Conservation (phyloP, 1,284 basidiomycete genomes). For the Vanrija pseudolonga region DNA sequence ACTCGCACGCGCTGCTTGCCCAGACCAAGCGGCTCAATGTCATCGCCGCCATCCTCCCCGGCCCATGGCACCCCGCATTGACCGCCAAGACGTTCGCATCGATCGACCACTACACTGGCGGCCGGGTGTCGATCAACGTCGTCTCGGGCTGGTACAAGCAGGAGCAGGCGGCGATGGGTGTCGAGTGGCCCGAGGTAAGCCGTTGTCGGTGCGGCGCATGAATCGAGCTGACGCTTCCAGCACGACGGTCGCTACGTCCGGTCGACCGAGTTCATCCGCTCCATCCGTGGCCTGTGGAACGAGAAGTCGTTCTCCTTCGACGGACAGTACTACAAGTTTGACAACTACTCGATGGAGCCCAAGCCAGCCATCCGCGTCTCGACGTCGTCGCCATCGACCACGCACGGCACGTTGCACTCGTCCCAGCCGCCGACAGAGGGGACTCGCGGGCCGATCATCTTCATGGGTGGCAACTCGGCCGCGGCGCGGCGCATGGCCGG, state of each 20-base stretch:
- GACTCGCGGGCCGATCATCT: slow-evolving; percentile 4
- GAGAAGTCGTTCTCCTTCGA: slow-evolving; percentile 5
- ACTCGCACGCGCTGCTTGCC: slow-evolving; percentile 13
- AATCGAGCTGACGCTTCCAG: background rate
- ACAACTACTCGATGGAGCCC: slow-evolving; percentile 7
- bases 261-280: slow-evolving; percentile 14
- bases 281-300: slow-evolving; percentile 11
- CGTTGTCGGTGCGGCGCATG: background rate
- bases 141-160: slow-evolving; percentile 16
- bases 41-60: slow-evolving; percentile 13
- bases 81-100: slow-evolving; percentile 11
- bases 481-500: slow-evolving; percentile 7
- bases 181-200: slow-evolving; percentile 13
- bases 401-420: background rate
- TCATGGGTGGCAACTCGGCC: slow-evolving; percentile 13
- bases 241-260: slow-evolving; percentile 13
- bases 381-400: background rate
- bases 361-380: background rate
- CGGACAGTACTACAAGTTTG: slow-evolving; percentile 7
- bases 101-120: slow-evolving; percentile 10
- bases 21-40: slow-evolving; percentile 10
- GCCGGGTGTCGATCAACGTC: slow-evolving; percentile 12
- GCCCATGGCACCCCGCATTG: slow-evolving; percentile 14
- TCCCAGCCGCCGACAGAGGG: no score
- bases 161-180: slow-evolving; percentile 8